Base-by-base conservation (phyloP, 352 stramenopile genomes). In the Thalassiosira mediterranea region DNA sequence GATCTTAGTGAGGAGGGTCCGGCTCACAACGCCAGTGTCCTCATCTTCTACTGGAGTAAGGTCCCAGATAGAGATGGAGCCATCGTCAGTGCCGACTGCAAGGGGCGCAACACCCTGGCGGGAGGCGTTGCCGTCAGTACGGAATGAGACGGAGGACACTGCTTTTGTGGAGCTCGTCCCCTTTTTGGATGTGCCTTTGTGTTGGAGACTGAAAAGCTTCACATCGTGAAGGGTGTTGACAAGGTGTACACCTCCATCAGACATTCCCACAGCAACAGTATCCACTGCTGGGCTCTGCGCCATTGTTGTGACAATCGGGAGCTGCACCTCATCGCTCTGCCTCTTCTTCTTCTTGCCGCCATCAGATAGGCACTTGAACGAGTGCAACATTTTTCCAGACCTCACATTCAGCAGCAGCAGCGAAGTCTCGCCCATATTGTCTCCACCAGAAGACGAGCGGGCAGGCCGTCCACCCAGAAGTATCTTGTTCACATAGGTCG, bases 401-500 rank as follows among this genome's bases (percentile, higher is more conserved):
- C 77, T 72, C 47, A 93, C 67, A 69, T 93, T 93, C 11, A 90
- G 26, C 8, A 93, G 70, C 42, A 85, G 32, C 70, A 91, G 65
- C 3, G 80, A 79, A 21, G 65, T 25, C 15, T 34, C 32, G n/a
- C n/a, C n/a, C 5, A 48, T 62, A 23, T 76, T 71, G 15, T 54
- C 53, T 26, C 28, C 66, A 29, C 47, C 32, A 4, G 13, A 19
- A 37, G 63, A 28, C 29, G 31, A 17, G 51, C 1, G 15, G 10
- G 53, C 38, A 48, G 61, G 46, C 19, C 61, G 52, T 15, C 70
- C 70, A 68, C 70, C 83, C 49, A 92, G 42, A 15, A 93, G 38
- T 60, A 93, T 90, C 60, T 93, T 93, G 71, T 93, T 93, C 4
- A 93, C 65, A 77, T 93, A 93, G 8, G 85, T 90, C 3, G 78